These are phyloP conservation scores for Apophysomyces ossiformis DNA, from an alignment of 371 early-diverging fungal species.

Conservation along the genomic window DNA sequence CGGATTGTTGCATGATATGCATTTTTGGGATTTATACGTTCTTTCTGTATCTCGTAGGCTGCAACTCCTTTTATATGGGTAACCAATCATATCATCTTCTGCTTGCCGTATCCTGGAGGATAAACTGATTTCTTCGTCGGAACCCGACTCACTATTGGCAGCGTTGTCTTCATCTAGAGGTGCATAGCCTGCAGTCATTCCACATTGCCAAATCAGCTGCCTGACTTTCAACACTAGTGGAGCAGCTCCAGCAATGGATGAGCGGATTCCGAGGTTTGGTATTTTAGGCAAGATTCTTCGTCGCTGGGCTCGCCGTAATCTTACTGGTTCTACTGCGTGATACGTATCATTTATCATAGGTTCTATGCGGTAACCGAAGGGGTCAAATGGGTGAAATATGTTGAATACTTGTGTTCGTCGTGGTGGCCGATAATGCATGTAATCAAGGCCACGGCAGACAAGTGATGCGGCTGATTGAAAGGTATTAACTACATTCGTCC, in stretches of 20 bases:
- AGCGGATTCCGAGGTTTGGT: slow-evolving; percentile 35
- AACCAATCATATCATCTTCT: too few relatives aligned
- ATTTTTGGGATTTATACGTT: too few relatives aligned
- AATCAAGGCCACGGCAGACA: slow-evolving; percentile 63
- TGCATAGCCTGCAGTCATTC: slow-evolving; percentile 6
- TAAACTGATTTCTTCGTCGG: neutral
- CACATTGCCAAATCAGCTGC: slow-evolving; percentile 26
- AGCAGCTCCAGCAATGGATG: slow-evolving; percentile 32
- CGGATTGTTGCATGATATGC: too few relatives aligned
- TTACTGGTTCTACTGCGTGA: slow-evolving; percentile 56
- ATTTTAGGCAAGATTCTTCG: slow-evolving; percentile 28
- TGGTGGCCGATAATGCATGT: slow-evolving; percentile 58
- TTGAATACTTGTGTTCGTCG: slow-evolving; percentile 58
- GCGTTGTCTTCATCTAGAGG: neutral
- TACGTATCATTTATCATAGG: slow-evolving; percentile 63
- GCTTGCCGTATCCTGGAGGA: too few relatives aligned
- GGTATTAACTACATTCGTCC: slow-evolving; percentile 4
- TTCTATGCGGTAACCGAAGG: slow-evolving; percentile 72
- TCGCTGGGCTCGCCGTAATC: slow-evolving; percentile 22
- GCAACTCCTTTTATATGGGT: too few relatives aligned
- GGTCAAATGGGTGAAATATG: slow-evolving; percentile 74
- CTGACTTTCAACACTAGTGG: slow-evolving; percentile 22
- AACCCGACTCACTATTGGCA: neutral
- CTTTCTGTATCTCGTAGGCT: too few relatives aligned
- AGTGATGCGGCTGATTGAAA: slow-evolving; percentile 54